Evolutionary conservation across 306 rosid genomes (phyloP).

Genomic region (Inga laurina): DNA sequence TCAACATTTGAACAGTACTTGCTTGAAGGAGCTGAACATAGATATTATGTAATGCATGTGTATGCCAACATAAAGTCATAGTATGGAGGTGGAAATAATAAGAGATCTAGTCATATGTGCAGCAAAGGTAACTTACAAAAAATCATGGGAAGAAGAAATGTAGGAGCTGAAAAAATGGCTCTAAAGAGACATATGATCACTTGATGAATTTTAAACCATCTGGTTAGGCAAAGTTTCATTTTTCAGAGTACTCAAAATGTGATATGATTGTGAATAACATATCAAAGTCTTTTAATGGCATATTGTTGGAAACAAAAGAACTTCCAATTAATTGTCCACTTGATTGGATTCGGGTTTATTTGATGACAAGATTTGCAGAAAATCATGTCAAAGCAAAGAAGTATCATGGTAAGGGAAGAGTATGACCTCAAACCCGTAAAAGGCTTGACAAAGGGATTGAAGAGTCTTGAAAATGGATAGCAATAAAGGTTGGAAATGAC

Average conservation of each 20-base stretch:
- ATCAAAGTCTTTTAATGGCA: too few species aligned
- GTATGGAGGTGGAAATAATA: neutral
- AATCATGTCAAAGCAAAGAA: neutral
- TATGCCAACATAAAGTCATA: neutral
- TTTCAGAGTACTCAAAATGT: neutral
- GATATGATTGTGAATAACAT: neutral
- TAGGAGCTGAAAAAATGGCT: neutral
- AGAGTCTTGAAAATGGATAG: too few species aligned
- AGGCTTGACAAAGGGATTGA: too few species aligned
- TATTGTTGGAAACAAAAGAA: neutral
- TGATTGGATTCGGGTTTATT: neutral
- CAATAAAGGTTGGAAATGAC: too few species aligned
- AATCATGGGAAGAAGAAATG: neutral
- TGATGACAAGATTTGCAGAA: neutral
- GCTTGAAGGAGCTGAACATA: neutral
- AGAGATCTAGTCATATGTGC: neutral
- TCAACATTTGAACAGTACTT: neutral
- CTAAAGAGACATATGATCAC: neutral
- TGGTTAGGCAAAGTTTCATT: neutral
- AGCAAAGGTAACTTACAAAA: neutral
- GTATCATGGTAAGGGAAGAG: neutral
- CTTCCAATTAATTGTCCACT: neutral
- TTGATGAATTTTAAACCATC: neutral
- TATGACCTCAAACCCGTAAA: neutral
- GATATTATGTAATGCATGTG: neutral